Evolutionary conservation across 768 basidiomycete genomes (phyloP).

Genomic region (Auriscalpium orientale): DNA sequence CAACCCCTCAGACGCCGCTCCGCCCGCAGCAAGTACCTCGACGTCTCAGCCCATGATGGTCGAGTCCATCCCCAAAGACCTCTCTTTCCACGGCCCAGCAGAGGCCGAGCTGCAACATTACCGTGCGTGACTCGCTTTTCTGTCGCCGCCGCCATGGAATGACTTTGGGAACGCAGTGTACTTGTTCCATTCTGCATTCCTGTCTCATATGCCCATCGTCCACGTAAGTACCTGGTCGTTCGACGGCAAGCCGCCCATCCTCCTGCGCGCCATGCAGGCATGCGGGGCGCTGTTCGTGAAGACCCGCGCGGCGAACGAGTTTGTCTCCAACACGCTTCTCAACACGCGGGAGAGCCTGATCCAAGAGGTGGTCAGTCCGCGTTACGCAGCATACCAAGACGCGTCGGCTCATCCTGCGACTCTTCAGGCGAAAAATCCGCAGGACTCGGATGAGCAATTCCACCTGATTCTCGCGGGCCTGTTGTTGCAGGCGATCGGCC

Average conservation of each 20-base stretch:
- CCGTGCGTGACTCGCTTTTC: conserved; percentile 30
- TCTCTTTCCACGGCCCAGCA: conserved; percentile 4
- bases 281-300: conserved; percentile 48
- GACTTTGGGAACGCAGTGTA: conserved; percentile 26
- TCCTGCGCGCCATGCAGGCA: conserved; percentile 43
- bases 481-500: conserved; percentile 42
- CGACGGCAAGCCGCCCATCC: conserved; percentile 38
- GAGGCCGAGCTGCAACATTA: conserved; percentile 35
- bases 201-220: conserved; percentile 42
- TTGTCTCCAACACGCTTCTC: conserved; percentile 36
- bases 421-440: conserved; percentile 8
- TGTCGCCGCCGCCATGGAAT: conserved; percentile 3
- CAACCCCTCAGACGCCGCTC: not conserved
- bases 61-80: conserved; percentile 2
- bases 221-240: conserved; percentile 41
- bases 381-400: not conserved
- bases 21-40: not conserved
- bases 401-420: not conserved
- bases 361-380: conserved; percentile 38
- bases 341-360: conserved; percentile 37
- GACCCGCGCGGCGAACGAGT: conserved; percentile 33
- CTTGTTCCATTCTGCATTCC: conserved; percentile 44
- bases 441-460: conserved; percentile 8
- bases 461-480: conserved; percentile 36
- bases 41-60: not conserved